Base-by-base conservation (phyloP, 1,139 yeast species). In the Blastobotrys elegans region DNA sequence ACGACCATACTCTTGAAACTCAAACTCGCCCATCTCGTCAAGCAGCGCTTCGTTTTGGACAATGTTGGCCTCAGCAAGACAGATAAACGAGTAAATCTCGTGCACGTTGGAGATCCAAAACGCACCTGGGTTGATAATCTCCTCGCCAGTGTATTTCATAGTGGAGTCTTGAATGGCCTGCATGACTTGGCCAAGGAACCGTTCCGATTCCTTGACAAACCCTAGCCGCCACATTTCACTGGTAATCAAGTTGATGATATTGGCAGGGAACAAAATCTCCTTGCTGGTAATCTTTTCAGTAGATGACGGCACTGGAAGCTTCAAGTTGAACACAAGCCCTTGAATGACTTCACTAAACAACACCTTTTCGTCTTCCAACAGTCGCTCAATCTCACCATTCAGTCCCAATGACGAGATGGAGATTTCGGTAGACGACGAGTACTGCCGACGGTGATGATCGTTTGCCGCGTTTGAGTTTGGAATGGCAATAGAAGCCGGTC, bases 211-310 rank as follows among this genome's bases (percentile, higher is more conserved):
- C 58, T 85, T 83, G 33, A 96, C 89, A 60, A 89, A 77, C 2
- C 98, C 97, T 50, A 90, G 75, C 68, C 97, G 80, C 99, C 99
- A 92, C 98, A 92, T 89, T 67, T 94, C 98, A 60, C 95, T 84
- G 53, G 92, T 76, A 39, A 92, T 84, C 55, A 94, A 84, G 58
- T 92, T 90, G 59, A 92, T 83, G 53, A 92, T 87, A 72, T 97
- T 83, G 1, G 97, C 95, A 37, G 98, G 99, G 81, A 89, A 92
- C 47, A 92, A 75, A 32, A 92, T 95, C 66, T 94, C 98, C 65
- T 90, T 88, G 61, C 89, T 77, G 14, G 94, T 82, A 56, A 88
- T 75, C 62, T 84, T 89, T 45, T 89, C 87, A 17, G 80, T 80
- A 56, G 86, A 86, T 50, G 90, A 82, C 24, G 95, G 87, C 17